Conservation (phyloP, 805 yeast species). For the Saturnispora diversa region DNA sequence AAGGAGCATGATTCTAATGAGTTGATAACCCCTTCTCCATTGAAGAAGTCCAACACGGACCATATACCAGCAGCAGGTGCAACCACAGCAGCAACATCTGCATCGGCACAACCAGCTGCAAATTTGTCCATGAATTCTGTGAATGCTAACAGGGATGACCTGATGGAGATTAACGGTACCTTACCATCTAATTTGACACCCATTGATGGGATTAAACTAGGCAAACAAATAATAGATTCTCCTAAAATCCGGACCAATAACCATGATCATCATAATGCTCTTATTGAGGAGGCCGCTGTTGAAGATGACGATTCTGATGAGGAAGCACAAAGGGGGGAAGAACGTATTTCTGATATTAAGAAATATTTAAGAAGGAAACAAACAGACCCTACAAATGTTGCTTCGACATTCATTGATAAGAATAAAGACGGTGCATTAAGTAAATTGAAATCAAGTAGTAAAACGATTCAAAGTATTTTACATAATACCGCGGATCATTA, state of each 20-base stretch:
- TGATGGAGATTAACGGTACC: constrained; percentile 12
- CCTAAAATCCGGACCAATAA: constrained; percentile 1
- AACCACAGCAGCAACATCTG: no score
- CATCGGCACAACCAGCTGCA: no score
- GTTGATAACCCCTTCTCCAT: constrained; percentile 41
- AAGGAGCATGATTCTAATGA: constrained; percentile 43
- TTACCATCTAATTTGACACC: constrained; percentile 20
- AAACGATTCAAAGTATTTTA: constrained; percentile 22
- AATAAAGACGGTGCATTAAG: constrained; percentile 19
- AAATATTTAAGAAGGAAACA: constrained; percentile 3
- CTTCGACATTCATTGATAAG: constrained; percentile 2
- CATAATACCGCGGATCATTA: constrained; percentile 21
- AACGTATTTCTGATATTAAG: constrained; percentile 1
- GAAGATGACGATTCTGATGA: constrained; percentile 18
- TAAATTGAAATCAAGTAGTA: constrained; percentile 20
- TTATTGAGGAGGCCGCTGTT: not conserved
- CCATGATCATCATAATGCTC: not conserved
- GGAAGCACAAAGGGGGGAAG: constrained; percentile 7
- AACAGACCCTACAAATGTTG: not conserved
- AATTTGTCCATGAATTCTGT: no score
- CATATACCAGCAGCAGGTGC: not conserved
- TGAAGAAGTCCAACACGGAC: constrained; percentile 13
- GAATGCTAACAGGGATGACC: constrained; percentile 4
- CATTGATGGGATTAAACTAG: constrained; percentile 17
- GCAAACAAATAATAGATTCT: not conserved